Percentiles rank a stretch among this genome's conserved stretches.
Conservation (phyloP, 225 moss, liverwort and hornwort species). For the Pseudisothecium myosuroides region DNA sequence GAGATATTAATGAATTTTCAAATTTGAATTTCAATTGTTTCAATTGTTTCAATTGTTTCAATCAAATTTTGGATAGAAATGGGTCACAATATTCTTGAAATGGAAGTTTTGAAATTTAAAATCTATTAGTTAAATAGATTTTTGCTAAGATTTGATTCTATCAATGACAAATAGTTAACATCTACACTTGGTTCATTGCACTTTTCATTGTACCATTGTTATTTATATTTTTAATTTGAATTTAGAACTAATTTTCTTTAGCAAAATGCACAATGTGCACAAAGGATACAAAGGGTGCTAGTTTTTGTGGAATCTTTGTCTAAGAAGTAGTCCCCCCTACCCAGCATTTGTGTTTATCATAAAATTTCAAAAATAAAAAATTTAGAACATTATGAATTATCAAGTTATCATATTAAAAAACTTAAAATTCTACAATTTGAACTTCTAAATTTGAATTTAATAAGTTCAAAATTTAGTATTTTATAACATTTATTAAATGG, state of each 20-base stretch:
- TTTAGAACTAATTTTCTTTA: neutral
- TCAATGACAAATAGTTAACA: neutral
- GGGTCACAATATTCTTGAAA: neutral
- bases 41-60: neutral
- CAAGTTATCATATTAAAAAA: neutral
- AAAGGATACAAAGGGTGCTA: neutral
- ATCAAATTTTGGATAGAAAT: neutral
- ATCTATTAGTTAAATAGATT: neutral
- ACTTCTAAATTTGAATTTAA: neutral
- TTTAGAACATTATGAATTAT: neutral
- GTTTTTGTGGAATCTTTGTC: neutral
- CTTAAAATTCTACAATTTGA: neutral
- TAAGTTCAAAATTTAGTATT: neutral
- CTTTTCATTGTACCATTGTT: neutral
- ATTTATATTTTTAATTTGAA: neutral
- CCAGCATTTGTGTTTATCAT: accelerated
- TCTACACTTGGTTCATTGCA: neutral
- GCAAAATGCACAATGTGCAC: neutral
- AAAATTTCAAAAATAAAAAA: neutral
- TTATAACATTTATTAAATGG: too few species aligned
- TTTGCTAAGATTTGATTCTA: neutral
- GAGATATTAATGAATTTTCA: neutral
- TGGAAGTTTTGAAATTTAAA: neutral
- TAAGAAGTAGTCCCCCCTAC: too few species aligned
- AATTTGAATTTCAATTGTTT: neutral